A percentile compares a stretch with the other conserved stretches of the same genome.
Evolutionary conservation across 2,329 filamentous ascomycete species (phyloP).

Genomic region (Paecilomyces sp.): DNA sequence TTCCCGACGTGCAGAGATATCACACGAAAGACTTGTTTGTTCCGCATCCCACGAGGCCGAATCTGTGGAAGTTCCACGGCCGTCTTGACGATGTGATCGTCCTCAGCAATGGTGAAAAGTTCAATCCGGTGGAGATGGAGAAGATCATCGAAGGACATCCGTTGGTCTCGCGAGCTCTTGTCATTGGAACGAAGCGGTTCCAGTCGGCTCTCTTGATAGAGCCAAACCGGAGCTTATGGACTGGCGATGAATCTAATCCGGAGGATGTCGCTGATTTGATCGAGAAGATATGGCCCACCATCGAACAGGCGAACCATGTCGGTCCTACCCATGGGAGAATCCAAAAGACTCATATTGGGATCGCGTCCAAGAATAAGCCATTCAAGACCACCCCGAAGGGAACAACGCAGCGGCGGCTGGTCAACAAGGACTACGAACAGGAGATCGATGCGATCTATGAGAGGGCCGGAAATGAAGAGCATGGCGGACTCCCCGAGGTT

Average conservation of each 20-base stretch:
- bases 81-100: slow-evolving; percentile 10
- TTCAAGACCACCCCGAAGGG: slow-evolving; percentile 29
- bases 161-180: not conserved
- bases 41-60: not conserved
- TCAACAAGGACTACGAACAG: too few relatives aligned
- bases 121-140: slow-evolving; percentile 7
- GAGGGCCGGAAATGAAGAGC: too few relatives aligned
- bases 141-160: not conserved
- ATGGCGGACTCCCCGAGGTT: too few relatives aligned
- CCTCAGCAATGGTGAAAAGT: slow-evolving; percentile 9
- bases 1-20: not conserved
- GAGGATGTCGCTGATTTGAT: not conserved
- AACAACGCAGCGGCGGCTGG: slow-evolving; percentile 23
- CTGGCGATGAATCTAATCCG: not conserved
- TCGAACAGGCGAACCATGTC: slow-evolving; percentile 21
- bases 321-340: slow-evolving; percentile 22
- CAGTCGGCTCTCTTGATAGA: slow-evolving; percentile 7
- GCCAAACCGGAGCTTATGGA: not conserved
- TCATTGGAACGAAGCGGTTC: slow-evolving; percentile 4
- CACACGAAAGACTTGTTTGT: not conserved
- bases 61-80: not conserved
- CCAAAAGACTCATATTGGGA: slow-evolving; percentile 18
- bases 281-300: slow-evolving; percentile 9
- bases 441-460: too few relatives aligned
- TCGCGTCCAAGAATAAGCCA: slow-evolving; percentile 22